These are phyloP conservation scores for Populus deltoides DNA, from an alignment of 345 rosid genomes.

Conservation along the genomic window DNA sequence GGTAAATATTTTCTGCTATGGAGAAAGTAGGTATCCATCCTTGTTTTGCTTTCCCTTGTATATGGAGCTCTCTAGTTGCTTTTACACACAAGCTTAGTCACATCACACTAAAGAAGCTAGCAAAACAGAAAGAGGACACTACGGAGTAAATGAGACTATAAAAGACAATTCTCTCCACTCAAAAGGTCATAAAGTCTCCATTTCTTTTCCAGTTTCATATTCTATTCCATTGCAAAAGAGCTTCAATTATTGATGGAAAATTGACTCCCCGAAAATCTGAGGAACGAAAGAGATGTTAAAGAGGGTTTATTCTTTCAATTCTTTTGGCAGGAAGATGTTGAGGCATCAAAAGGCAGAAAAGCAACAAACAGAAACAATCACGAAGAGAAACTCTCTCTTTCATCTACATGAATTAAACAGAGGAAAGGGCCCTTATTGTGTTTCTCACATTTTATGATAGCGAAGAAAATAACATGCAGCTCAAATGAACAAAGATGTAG, in stretches of 20 bases:
- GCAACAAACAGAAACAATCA: conserved; percentile 23
- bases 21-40: neutral
- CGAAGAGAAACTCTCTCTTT: conserved; percentile 15
- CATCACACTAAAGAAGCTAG: neutral
- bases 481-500: conserved; percentile 10
- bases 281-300: conserved; percentile 46
- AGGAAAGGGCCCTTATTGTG: conserved; percentile 9
- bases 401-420: conserved; percentile 24
- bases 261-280: conserved; percentile 39
- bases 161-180: neutral
- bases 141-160: neutral
- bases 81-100: neutral
- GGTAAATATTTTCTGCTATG: neutral
- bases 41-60: neutral
- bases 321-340: conserved; percentile 41
- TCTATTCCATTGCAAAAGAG: conserved; percentile 29
- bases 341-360: conserved; percentile 25
- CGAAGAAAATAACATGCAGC: conserved; percentile 3
- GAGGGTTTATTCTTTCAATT: conserved; percentile 33
- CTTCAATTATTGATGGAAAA: conserved; percentile 56
- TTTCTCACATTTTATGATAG: conserved; percentile 3
- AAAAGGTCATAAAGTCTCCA: neutral
- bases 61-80: neutral
- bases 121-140: neutral
- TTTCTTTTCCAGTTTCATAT: conserved; percentile 25